phyloP scores from a whole-genome alignment of 169 alveolate genomes.

The Plasmodium reichenowi region DNA sequence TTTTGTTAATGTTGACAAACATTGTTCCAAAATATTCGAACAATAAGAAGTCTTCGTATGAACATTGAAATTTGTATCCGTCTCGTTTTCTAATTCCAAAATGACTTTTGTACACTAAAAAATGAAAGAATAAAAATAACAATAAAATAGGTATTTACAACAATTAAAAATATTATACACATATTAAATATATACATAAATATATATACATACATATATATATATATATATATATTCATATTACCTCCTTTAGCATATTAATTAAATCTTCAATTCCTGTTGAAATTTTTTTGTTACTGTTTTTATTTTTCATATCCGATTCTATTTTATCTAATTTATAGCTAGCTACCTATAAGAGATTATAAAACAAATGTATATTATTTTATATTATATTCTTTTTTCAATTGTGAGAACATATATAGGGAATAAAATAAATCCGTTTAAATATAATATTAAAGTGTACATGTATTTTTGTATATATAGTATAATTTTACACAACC shows the following conservation, averaged over 20 bases:
- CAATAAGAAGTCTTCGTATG: slow-evolving; percentile 65
- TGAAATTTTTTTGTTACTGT: slow-evolving; percentile 39
- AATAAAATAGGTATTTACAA: slow-evolving; percentile 5
- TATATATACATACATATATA: not conserved
- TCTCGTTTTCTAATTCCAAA: slow-evolving; percentile 57
- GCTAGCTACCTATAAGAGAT: slow-evolving; percentile 27
- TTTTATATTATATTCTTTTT: too few species aligned
- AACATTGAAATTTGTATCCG: slow-evolving; percentile 53
- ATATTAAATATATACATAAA: not conserved
- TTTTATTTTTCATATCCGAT: slow-evolving; percentile 49
- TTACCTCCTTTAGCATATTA: slow-evolving; percentile 75
- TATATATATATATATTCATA: not conserved
- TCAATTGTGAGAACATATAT: not conserved
- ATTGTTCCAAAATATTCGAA: slow-evolving; percentile 43
- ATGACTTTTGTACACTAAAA: slow-evolving; percentile 59
- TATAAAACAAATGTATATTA: too few species aligned
- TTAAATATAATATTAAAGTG: not conserved
- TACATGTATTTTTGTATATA: not conserved
- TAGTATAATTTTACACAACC: not conserved
- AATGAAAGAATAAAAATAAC: slow-evolving; percentile 9
- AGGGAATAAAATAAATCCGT: not conserved
- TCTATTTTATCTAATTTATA: slow-evolving; percentile 53
- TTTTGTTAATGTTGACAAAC: slow-evolving; percentile 68
- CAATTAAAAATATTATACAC: not conserved
- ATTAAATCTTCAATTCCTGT: slow-evolving; percentile 70